A percentile compares a stretch with the other conserved stretches of the same genome.
phyloP scores from a whole-genome alignment of 1,139 yeast genomes.

The Yamadazyma kanchanaburiensis region DNA sequence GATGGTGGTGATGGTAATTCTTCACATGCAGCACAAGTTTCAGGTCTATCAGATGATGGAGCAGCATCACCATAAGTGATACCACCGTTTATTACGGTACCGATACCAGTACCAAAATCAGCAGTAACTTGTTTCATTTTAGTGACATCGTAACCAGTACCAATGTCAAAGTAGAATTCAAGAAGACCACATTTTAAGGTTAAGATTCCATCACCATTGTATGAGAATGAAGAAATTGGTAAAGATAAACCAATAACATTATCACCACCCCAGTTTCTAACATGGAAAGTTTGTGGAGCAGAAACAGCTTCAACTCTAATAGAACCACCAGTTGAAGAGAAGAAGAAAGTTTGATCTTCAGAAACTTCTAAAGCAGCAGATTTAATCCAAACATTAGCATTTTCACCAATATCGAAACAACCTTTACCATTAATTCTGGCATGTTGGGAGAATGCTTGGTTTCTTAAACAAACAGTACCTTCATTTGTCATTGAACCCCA shows the following conservation, averaged over 20 bases:
- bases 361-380: conserved; percentile 11
- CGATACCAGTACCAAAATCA: conserved; percentile 14
- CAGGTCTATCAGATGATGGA: conserved; percentile 15
- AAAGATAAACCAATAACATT: conserved; percentile 18
- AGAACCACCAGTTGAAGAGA: conserved; percentile 14
- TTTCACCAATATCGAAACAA: conserved; percentile 17
- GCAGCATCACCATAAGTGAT: conserved; percentile 14
- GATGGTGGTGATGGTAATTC: conserved; percentile 10
- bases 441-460: conserved; percentile 17
- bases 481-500: conserved; percentile 13
- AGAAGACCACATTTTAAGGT: conserved; percentile 8
- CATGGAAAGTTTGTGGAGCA: conserved; percentile 18
- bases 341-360: conserved; percentile 15
- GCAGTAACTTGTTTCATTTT: conserved; percentile 13
- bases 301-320: conserved; percentile 16
- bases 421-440: conserved; percentile 18
- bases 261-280: conserved; percentile 22
- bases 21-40: conserved; percentile 14
- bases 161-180: conserved; percentile 15
- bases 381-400: conserved; percentile 14
- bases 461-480: conserved; percentile 20
- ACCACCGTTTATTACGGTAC: conserved; percentile 14
- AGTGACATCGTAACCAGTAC: conserved; percentile 16
- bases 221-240: conserved; percentile 12
- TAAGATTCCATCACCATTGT: conserved; percentile 12